Percentiles rank a stretch among this genome's conserved stretches.
Conservation (phyloP, 345 rosid genomes). For the Brassica cretica region DNA sequence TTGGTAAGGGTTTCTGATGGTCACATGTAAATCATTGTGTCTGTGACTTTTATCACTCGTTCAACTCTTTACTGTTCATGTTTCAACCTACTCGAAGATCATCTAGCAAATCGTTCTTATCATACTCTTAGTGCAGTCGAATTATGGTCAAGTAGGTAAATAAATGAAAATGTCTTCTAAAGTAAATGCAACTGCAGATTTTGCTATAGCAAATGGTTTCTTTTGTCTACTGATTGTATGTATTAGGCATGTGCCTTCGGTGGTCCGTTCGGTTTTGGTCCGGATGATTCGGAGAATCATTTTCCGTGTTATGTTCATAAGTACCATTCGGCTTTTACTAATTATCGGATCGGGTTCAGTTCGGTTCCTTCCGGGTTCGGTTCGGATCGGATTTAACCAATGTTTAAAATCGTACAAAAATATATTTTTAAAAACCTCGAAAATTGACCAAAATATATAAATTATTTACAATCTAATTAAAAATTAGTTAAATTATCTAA, state of each 20-base stretch:
- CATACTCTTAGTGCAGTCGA: not conserved
- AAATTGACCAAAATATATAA: too few species aligned
- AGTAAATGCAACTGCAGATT: not conserved
- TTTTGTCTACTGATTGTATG: not conserved
- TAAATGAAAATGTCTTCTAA: not conserved
- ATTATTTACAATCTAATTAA: too few species aligned
- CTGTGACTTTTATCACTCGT: slow-evolving; percentile 10
- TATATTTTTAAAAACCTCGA: too few species aligned
- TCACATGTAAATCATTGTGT: slow-evolving; percentile 37
- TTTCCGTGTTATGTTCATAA: too few species aligned
- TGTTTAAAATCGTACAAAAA: too few species aligned
- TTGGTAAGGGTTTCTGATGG: slow-evolving; percentile 23
- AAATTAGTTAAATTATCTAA: too few species aligned
- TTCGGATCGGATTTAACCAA: too few species aligned
- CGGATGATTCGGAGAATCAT: too few species aligned
- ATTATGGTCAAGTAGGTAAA: not conserved
- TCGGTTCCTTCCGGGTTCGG: too few species aligned
- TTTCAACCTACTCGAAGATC: slow-evolving; percentile 4
- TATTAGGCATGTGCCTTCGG: not conserved
- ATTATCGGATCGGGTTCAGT: too few species aligned
- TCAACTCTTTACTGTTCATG: slow-evolving; percentile 21
- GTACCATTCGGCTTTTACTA: too few species aligned
- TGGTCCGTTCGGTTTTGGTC: too few species aligned
- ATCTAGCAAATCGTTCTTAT: slow-evolving; percentile 1
- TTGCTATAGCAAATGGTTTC: not conserved